These are phyloP conservation scores for Blastobotrys apis DNA, from an alignment of 1,139 yeast genomes.

Conservation along the genomic window DNA sequence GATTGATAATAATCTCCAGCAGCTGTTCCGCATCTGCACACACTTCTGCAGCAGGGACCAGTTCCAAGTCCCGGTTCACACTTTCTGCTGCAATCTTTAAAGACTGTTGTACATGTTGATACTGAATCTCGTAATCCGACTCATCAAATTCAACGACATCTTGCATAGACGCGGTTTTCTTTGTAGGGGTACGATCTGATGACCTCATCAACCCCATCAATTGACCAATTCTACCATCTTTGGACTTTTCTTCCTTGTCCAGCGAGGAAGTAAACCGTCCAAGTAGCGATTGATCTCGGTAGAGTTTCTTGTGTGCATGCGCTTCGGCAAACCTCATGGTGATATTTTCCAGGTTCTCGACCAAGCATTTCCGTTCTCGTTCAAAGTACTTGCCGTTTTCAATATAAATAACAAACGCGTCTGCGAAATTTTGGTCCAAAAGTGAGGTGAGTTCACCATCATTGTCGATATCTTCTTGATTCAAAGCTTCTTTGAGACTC, in stretches of 20 bases:
- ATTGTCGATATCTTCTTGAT: constrained; percentile 36
- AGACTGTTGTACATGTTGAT: constrained; percentile 53
- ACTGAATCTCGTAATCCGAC: constrained; percentile 19
- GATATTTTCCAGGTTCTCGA: constrained; percentile 50
- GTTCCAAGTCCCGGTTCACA: constrained; percentile 70
- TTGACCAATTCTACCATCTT: constrained; percentile 31
- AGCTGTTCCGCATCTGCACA: constrained; percentile 63
- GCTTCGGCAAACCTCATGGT: constrained; percentile 25
- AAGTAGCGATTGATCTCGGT: constrained; percentile 27
- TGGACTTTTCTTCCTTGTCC: constrained; percentile 14
- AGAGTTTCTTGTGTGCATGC: constrained; percentile 23
- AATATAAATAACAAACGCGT: constrained; percentile 67
- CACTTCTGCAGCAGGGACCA: constrained; percentile 56
- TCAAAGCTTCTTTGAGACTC: constrained; percentile 57
- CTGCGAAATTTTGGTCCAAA: constrained; percentile 68
- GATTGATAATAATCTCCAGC: constrained; percentile 61
- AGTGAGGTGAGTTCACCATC: constrained; percentile 50
- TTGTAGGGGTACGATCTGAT: neutral
- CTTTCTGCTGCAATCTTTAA: constrained; percentile 75
- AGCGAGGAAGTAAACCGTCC: constrained; percentile 24
- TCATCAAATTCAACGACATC: constrained; percentile 16
- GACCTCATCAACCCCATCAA: constrained; percentile 30
- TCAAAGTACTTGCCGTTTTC: constrained; percentile 67
- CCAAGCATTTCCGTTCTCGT: constrained; percentile 67
- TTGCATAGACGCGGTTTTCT: neutral